phyloP scores from a whole-genome alignment of 129 eudicot genomes.

The Rutidosis leptorrhynchoides region DNA sequence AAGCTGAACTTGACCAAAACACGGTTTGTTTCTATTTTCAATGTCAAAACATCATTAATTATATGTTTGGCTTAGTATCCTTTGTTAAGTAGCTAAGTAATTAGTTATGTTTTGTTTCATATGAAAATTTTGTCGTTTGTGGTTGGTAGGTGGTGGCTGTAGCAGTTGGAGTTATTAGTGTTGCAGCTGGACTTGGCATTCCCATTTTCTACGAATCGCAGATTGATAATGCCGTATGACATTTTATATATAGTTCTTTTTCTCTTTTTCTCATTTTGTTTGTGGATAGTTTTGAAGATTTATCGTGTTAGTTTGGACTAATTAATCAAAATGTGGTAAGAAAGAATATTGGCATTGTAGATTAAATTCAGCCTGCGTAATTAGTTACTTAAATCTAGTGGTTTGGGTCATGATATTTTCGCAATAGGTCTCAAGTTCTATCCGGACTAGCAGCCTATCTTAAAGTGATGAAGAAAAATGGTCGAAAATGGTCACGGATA shows the following conservation, averaged over 20 bases:
- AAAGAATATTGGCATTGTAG: no score
- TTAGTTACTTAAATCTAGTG: no score
- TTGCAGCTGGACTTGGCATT: constrained; percentile 82
- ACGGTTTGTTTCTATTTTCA: constrained; percentile 39
- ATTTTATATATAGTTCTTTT: neutral
- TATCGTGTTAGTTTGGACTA: neutral
- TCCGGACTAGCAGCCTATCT: no score
- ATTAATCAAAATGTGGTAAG: constrained; percentile 2
- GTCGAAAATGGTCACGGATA: no score
- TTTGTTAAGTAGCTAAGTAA: neutral
- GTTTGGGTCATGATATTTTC: no score
- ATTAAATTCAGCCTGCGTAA: no score
- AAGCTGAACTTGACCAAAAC: constrained; percentile 79
- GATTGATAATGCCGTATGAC: constrained; percentile 75
- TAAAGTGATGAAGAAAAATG: no score
- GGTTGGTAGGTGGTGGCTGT: constrained; percentile 64
- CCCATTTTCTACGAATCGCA: constrained; percentile 89
- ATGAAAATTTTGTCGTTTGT: constrained; percentile 8
- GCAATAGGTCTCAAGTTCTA: no score
- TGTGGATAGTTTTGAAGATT: neutral
- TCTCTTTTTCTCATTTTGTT: neutral
- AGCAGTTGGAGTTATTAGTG: constrained; percentile 82
- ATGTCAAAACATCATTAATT: neutral
- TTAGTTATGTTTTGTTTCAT: neutral
- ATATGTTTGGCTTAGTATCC: neutral